These are phyloP conservation scores for Candida saitoana DNA, from an alignment of 805 yeast genomes.

Conservation along the genomic window DNA sequence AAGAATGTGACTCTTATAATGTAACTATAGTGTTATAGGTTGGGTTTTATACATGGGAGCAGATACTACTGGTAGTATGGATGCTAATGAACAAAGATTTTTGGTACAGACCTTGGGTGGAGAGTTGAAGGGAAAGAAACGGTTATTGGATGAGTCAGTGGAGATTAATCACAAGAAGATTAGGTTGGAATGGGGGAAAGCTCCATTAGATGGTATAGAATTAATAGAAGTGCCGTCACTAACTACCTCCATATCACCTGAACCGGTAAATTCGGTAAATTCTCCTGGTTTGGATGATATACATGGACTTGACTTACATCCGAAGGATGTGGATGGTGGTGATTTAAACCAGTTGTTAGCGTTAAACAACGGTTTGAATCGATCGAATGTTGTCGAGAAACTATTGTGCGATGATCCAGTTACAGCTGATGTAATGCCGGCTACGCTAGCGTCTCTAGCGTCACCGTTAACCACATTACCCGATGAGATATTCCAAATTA, in stretches of 20 bases:
- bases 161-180: neutral
- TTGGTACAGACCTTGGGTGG: neutral
- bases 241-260: neutral
- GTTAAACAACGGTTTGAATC: neutral
- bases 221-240: neutral
- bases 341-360: neutral
- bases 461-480: constrained; percentile 6
- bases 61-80: too few relatives aligned
- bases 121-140: neutral
- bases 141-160: neutral
- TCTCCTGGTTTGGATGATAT: neutral
- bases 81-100: too few relatives aligned
- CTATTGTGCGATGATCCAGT: too few relatives aligned
- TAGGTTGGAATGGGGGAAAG: neutral
- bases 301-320: neutral
- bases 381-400: neutral
- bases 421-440: neutral
- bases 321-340: neutral
- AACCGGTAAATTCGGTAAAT: neutral
- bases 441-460: too few relatives aligned
- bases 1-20: too few relatives aligned
- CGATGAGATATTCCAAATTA: constrained; percentile 5
- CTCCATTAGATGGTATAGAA: too few relatives aligned
- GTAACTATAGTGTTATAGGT: too few relatives aligned
- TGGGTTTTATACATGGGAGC: too few relatives aligned